Evolutionary conservation across 768 basidiomycete species (phyloP).

Genomic region (Phaeolepiota aurea): DNA sequence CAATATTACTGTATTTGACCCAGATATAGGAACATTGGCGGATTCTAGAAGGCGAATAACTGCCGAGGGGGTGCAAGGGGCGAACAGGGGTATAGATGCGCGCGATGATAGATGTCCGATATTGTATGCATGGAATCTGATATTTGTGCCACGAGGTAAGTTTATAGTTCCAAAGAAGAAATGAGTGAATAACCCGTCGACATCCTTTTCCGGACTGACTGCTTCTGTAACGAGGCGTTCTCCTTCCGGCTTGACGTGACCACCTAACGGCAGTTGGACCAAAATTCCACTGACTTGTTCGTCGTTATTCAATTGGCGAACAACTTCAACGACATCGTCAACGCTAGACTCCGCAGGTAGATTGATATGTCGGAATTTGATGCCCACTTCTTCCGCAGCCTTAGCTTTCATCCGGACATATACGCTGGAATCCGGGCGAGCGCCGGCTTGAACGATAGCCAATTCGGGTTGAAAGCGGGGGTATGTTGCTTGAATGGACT

Average conservation of each 20-base stretch:
- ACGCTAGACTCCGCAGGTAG: constrained; percentile 63
- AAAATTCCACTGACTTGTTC: constrained; percentile 80
- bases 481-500: constrained; percentile 48
- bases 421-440: constrained; percentile 80
- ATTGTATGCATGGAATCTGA: constrained; percentile 95
- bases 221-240: constrained; percentile 93
- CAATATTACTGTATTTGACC: constrained; percentile 83
- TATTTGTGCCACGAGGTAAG: constrained; percentile 1
- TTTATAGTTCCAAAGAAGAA: too few species aligned
- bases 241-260: constrained; percentile 71
- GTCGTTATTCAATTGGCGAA: constrained; percentile 79
- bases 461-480: constrained; percentile 91
- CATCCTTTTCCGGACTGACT: constrained; percentile 89
- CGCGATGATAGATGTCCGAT: constrained; percentile 92
- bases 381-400: constrained; percentile 90
- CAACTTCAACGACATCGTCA: constrained; percentile 67
- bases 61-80: constrained; percentile 93
- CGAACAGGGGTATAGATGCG: constrained; percentile 81
- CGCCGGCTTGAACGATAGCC: constrained; percentile 90
- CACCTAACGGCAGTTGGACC: constrained; percentile 90
- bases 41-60: constrained; percentile 86
- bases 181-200: too few species aligned
- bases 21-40: constrained; percentile 69
- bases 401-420: constrained; percentile 98
- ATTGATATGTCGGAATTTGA: constrained; percentile 74